A percentile compares a stretch with the other conserved stretches of the same genome.
Conservation (phyloP, 2,329 filamentous ascomycete genomes). For the Proliferodiscus dingleyae region DNA sequence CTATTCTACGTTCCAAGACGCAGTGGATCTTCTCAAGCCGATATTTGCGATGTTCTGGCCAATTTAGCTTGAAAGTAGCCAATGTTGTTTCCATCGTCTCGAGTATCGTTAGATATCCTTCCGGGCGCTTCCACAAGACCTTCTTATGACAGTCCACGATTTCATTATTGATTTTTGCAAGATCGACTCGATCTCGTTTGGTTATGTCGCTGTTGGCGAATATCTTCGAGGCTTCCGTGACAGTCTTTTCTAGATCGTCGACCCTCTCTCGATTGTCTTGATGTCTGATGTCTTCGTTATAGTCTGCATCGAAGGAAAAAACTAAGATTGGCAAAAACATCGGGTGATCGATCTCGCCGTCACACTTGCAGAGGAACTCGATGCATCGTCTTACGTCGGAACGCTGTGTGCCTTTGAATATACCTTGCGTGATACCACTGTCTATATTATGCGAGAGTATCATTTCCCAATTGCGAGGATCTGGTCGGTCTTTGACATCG, state of each 20-base stretch:
- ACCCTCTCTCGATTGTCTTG: constrained; percentile 59
- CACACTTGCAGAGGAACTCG: constrained; percentile 47
- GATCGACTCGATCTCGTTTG: constrained; percentile 45
- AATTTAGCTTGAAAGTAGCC: constrained; percentile 13
- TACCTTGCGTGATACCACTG: constrained; percentile 54
- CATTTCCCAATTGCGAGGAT: constrained; percentile 60
- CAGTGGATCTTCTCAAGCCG: background rate
- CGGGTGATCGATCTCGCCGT: constrained; percentile 51
- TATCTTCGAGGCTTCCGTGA: constrained; percentile 49
- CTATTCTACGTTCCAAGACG: background rate
- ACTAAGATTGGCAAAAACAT: constrained; percentile 57
- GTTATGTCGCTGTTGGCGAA: constrained; percentile 44
- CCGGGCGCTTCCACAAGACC: constrained; percentile 60
- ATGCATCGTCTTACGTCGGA: constrained; percentile 50
- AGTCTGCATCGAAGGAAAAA: constrained; percentile 53
- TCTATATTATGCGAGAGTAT: constrained; percentile 56
- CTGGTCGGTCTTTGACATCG: constrained; percentile 60
- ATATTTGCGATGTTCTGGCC: constrained; percentile 15
- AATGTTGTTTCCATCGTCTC: constrained; percentile 42
- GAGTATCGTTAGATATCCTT: constrained; percentile 54
- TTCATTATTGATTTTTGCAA: constrained; percentile 57
- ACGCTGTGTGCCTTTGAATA: constrained; percentile 55
- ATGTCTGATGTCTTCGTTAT: constrained; percentile 55
- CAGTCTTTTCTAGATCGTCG: constrained; percentile 55
- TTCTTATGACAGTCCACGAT: constrained; percentile 61